These are phyloP conservation scores for Setaria italica DNA, from an alignment of 202 grass and related monocot species.

Conservation along the genomic window DNA sequence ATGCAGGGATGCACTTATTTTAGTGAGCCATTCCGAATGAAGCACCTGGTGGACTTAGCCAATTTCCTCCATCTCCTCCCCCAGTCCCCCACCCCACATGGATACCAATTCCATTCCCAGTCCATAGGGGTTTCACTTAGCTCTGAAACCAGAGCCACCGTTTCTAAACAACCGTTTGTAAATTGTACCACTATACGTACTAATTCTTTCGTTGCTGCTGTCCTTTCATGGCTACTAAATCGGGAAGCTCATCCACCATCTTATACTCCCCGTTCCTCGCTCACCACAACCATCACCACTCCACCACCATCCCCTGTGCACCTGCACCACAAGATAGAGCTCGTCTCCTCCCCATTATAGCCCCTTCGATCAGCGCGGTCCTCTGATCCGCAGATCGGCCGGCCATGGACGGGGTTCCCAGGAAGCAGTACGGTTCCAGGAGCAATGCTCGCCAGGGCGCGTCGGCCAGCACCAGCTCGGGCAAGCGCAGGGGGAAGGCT, in stretches of 20 bases:
- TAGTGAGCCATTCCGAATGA: background rate
- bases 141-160: background rate
- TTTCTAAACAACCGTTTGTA: background rate
- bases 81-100: constrained; percentile 1
- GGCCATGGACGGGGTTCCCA: constrained; percentile 35
- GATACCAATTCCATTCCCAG: background rate
- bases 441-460: constrained; percentile 39
- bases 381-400: background rate
- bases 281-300: background rate
- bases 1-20: background rate
- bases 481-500: constrained; percentile 41
- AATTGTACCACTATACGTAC: background rate
- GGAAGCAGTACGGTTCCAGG: constrained; percentile 26
- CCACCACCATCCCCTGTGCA: background rate
- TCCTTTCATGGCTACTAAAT: constrained; percentile 41
- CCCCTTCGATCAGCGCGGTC: background rate
- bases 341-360: background rate
- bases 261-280: background rate
- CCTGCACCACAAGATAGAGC: background rate
- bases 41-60: background rate
- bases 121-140: background rate
- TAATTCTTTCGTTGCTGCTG: background rate
- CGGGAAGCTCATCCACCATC: constrained; percentile 31
- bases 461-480: background rate
- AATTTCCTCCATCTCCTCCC: background rate